phyloP scores from a whole-genome alignment of 202 grass and related monocot species.

The Digitaria exilis region DNA sequence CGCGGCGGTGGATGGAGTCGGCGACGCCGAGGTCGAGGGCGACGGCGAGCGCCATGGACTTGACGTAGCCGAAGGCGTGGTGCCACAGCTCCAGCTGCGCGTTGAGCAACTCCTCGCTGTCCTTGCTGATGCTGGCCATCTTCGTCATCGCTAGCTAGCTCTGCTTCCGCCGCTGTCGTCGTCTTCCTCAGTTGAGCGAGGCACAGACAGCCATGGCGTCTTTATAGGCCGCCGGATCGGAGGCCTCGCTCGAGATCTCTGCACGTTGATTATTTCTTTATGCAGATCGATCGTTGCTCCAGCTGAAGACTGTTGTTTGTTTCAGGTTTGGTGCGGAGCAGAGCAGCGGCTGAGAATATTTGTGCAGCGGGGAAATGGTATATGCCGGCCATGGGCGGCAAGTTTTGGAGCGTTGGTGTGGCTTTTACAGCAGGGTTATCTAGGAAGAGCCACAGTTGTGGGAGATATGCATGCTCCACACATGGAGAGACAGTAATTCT shows the following conservation, averaged over 20 bases:
- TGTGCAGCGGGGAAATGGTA: too few relatives aligned
- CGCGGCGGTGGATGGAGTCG: neutral
- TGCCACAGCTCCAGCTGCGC: neutral
- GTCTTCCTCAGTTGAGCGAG: neutral
- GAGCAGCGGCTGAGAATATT: too few relatives aligned
- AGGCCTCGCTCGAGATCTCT: neutral
- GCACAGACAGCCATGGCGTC: neutral
- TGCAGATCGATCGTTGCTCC: neutral
- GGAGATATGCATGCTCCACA: too few relatives aligned
- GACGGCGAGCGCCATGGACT: neutral
- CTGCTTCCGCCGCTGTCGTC: neutral
- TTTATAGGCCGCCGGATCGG: neutral
- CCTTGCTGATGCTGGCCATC: neutral
- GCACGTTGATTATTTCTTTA: neutral
- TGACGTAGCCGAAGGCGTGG: neutral
- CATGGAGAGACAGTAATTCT: too few relatives aligned
- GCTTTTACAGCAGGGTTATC: neutral
- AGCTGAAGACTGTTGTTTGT: neutral
- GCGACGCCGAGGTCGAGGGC: neutral
- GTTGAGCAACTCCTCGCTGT: neutral
- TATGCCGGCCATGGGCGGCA: too few relatives aligned
- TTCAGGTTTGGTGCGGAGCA: neutral
- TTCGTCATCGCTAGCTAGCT: too few relatives aligned
- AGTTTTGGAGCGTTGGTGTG: too few relatives aligned
- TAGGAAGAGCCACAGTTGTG: neutral